Evolutionary conservation across 257 asterid genomes (phyloP).

Genomic region (Rauvolfia tetraphylla): DNA sequence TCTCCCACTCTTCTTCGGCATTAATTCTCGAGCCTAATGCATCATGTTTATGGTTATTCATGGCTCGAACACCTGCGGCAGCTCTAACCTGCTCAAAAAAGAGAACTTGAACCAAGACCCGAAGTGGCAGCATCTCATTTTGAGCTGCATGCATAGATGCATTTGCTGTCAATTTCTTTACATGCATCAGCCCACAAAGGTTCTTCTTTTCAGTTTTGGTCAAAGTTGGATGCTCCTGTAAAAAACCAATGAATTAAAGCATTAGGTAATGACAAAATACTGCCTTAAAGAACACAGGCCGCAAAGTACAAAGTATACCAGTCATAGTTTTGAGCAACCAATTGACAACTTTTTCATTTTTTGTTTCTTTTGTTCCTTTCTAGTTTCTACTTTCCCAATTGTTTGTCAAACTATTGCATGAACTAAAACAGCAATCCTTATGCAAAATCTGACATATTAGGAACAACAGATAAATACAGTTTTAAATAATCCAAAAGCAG

Average conservation of each 20-base stretch:
- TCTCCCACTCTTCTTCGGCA: conserved; percentile 41
- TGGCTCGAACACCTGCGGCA: conserved; percentile 38
- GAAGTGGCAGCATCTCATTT: conserved; percentile 79
- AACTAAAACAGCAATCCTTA: too few relatives aligned
- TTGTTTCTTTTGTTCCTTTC: background rate
- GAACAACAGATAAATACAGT: background rate
- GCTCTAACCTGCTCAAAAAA: conserved; percentile 73
- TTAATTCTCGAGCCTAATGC: conserved; percentile 31
- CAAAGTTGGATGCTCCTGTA: conserved; percentile 58
- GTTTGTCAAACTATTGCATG: background rate
- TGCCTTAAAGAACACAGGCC: background rate
- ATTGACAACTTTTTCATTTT: background rate
- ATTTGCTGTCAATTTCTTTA: conserved; percentile 56
- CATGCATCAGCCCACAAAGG: conserved; percentile 71
- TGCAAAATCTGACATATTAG: background rate
- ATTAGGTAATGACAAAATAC: background rate
- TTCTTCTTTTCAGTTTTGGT: conserved; percentile 69
- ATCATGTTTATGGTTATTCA: conserved; percentile 24
- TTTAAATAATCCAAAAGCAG: background rate
- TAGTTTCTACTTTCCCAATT: background rate
- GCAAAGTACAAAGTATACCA: background rate
- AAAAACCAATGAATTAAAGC: background rate
- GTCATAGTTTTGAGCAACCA: too few relatives aligned
- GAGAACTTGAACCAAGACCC: conserved; percentile 76
- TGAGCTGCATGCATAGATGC: conserved; percentile 92